phyloP scores from a whole-genome alignment of 345 rosid species.

The Lumnitzera littorea region DNA sequence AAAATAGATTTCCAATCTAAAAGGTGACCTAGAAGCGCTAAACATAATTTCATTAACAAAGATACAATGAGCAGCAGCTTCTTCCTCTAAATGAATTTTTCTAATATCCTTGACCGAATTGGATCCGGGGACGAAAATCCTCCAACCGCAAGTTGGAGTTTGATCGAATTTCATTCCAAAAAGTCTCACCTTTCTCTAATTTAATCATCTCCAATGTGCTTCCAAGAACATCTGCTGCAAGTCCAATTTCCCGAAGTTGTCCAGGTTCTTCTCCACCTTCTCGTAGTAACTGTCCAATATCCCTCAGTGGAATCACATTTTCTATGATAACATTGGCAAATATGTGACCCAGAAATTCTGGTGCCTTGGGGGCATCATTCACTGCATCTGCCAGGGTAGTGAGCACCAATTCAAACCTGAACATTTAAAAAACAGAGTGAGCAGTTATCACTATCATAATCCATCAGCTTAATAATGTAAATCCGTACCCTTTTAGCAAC shows the following conservation, averaged over 20 bases:
- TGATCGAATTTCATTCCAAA: constrained; percentile 36
- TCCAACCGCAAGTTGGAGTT: constrained; percentile 55
- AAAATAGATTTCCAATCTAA: constrained; percentile 21
- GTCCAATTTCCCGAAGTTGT: constrained; percentile 46
- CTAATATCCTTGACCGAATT: constrained; percentile 54
- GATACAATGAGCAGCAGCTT: constrained; percentile 36
- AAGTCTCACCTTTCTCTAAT: constrained; percentile 51
- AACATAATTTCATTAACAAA: constrained; percentile 15
- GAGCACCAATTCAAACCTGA: constrained; percentile 72
- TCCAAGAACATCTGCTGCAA: constrained; percentile 81
- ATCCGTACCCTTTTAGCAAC: constrained; percentile 64
- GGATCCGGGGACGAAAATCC: constrained; percentile 64
- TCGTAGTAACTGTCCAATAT: constrained; percentile 45
- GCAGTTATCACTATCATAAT: background rate
- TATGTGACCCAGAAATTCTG: constrained; percentile 68
- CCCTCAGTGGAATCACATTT: constrained; percentile 38
- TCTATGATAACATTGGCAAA: constrained; percentile 51
- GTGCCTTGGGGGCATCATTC: constrained; percentile 88
- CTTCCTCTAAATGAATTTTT: constrained; percentile 54
- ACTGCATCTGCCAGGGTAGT: constrained; percentile 75
- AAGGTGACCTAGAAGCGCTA: constrained; percentile 11
- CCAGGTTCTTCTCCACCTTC: constrained; percentile 79
- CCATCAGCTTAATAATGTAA: background rate
- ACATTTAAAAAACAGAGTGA: background rate
- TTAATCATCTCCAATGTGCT: constrained; percentile 57